Conservation (phyloP, 176 grass and related monocot species). For the Carex cristatella region DNA sequence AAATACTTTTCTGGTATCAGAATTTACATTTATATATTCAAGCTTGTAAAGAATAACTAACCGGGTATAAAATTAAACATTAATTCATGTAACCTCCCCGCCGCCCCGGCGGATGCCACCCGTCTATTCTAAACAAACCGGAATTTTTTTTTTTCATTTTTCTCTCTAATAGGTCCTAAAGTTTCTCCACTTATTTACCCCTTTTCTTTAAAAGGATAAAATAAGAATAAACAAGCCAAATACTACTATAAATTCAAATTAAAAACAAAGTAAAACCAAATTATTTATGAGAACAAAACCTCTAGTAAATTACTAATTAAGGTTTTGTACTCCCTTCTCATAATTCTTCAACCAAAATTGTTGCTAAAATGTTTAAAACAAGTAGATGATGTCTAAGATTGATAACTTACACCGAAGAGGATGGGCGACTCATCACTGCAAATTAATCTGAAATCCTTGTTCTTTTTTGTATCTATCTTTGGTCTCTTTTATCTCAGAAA, state of each 20-base stretch:
- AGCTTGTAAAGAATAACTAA: neutral
- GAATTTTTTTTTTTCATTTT: neutral
- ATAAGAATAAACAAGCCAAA: neutral
- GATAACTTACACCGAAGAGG: constrained; percentile 5
- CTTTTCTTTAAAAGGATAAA: neutral
- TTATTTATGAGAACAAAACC: neutral
- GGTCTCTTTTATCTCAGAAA: constrained; percentile 3
- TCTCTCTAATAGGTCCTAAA: neutral
- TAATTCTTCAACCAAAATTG: neutral
- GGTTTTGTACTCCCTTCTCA: neutral
- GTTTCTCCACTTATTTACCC: neutral
- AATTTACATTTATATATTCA: neutral
- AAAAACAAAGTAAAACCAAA: neutral
- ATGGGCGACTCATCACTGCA: neutral
- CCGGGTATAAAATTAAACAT: neutral
- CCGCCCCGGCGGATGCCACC: too few species aligned
- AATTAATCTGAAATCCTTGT: neutral
- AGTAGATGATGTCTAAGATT: neutral
- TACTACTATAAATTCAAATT: neutral
- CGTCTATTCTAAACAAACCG: neutral
- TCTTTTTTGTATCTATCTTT: neutral
- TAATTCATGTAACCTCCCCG: neutral
- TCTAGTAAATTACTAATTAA: neutral
- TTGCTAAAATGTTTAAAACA: neutral
- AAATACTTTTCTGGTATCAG: neutral